phyloP scores from a whole-genome alignment of 2,329 filamentous ascomycete species.

The Tympanopsis confertula region DNA sequence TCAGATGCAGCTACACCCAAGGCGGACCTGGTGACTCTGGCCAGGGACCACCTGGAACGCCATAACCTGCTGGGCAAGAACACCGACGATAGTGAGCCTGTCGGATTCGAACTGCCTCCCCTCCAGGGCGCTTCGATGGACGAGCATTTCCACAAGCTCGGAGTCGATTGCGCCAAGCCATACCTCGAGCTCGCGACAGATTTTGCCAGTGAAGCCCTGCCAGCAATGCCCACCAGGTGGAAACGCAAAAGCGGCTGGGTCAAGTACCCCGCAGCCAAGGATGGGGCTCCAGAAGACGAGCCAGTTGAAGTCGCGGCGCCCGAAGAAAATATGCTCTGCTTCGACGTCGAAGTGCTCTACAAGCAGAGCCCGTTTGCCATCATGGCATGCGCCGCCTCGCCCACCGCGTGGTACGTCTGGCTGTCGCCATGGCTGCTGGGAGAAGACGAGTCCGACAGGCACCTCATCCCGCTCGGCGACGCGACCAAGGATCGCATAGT shows the following conservation, averaged over 20 bases:
- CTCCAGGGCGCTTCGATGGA: constrained; percentile 75
- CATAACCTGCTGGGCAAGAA: constrained; percentile 89
- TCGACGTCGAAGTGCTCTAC: constrained; percentile 95
- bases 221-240: constrained; percentile 60
- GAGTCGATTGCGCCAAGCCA: constrained; percentile 75
- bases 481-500: constrained; percentile 62
- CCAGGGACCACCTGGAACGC: constrained; percentile 68
- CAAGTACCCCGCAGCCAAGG: constrained; percentile 70
- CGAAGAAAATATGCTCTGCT: constrained; percentile 71
- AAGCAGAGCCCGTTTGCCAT: constrained; percentile 85
- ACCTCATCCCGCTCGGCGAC: constrained; percentile 80
- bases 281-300: too few relatives aligned
- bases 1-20: too few relatives aligned
- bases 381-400: constrained; percentile 88
- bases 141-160: constrained; percentile 86
- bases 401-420: constrained; percentile 93
- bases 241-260: constrained; percentile 77
- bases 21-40: constrained; percentile 64
- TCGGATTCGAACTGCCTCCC: constrained; percentile 74
- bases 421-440: constrained; percentile 87
- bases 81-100: constrained; percentile 61
- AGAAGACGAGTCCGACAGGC: constrained; percentile 64
- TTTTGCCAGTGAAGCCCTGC: constrained; percentile 53
- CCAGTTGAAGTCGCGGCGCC: constrained; percentile 63
- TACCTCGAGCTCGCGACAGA: constrained; percentile 65